Conservation (phyloP, 2,329 filamentous ascomycete genomes). For the Gaeumannomyces tritici region DNA sequence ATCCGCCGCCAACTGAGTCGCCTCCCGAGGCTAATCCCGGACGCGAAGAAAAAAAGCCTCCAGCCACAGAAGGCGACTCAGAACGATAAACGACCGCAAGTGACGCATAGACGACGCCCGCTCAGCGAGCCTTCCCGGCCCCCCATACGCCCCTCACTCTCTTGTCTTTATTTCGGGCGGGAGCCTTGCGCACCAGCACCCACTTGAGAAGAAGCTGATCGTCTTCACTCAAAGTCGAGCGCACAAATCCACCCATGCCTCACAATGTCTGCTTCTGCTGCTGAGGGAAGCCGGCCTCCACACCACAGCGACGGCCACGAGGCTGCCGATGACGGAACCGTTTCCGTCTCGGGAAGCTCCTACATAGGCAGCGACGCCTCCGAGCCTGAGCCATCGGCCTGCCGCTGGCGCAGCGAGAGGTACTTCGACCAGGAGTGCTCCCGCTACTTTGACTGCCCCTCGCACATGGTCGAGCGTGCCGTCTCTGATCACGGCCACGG, state of each 20-base stretch:
- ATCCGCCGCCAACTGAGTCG: not conserved
- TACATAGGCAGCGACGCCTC: constrained; percentile 24
- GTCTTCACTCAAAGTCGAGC: not conserved
- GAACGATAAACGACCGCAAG: not conserved
- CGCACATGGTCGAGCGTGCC: constrained; percentile 30
- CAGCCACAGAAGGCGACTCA: not conserved
- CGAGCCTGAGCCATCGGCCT: constrained; percentile 13
- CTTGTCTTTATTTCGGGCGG: not conserved
- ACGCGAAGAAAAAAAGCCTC: not conserved
- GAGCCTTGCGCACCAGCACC: not conserved
- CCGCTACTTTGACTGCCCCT: constrained; percentile 38
- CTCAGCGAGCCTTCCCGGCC: not conserved
- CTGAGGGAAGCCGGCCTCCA: constrained; percentile 1
- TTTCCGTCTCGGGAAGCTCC: constrained; percentile 23
- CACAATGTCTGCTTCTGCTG: not conserved
- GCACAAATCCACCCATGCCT: not conserved
- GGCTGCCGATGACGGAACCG: constrained; percentile 8
- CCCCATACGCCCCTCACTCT: not conserved
- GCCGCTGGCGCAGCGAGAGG: constrained; percentile 26
- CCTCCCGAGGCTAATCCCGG: not conserved
- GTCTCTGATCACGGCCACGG: constrained; percentile 17
- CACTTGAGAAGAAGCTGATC: not conserved
- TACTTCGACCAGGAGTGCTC: constrained; percentile 34
- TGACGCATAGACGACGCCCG: not conserved
- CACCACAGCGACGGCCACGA: not conserved